Base-by-base conservation (phyloP, 306 rosid species). In the Senna siamea region DNA sequence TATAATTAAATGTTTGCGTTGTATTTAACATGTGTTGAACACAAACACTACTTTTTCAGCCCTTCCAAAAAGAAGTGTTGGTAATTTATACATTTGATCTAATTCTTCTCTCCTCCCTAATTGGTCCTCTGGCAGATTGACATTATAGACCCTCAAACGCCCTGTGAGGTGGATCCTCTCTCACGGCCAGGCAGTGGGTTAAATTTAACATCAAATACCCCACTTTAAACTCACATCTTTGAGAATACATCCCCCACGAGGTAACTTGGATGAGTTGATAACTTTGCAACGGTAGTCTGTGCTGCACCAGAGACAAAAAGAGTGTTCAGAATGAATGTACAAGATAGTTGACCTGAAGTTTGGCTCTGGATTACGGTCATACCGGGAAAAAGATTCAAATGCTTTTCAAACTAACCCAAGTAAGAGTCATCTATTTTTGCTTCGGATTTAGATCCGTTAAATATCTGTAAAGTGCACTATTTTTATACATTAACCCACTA, bases 321-420 rank as follows among this genome's bases (percentile, higher is more conserved):
- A 11, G 68, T 23, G 38, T 48, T 48, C 17, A 18, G 35, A 59
- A 57, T 51, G 47, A n/a, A 59, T n/a, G 55, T 44, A 35, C 15
- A 53, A 41, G n/a, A n/a, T n/a, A n/a, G n/a, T n/a, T n/a, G 69
- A 72, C 85, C 35, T 61, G 53, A 47, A 69, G 46, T 60, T 30
- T 66, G 76, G 81, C 1, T 28, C 26, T 40, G 66, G 55, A 38
- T 53, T 35, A 6, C 40, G 68, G 50, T 13, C 48, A 34, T 59
- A n/a, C 43, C 23, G 3, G 34, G 6, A 9, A 51, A 15, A 63
- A 11, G 69, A 35, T 70, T 73, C 15, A 4, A 43, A 4, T n/a
- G 14, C 30, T 5, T 47, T 58, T 74, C 83, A 69, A 77, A 57
- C 40, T 34, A 70, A 41, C 20, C 72, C 78, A 59, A 66, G 66